phyloP scores from a whole-genome alignment of 257 asterid species.

The Striga asiatica region DNA sequence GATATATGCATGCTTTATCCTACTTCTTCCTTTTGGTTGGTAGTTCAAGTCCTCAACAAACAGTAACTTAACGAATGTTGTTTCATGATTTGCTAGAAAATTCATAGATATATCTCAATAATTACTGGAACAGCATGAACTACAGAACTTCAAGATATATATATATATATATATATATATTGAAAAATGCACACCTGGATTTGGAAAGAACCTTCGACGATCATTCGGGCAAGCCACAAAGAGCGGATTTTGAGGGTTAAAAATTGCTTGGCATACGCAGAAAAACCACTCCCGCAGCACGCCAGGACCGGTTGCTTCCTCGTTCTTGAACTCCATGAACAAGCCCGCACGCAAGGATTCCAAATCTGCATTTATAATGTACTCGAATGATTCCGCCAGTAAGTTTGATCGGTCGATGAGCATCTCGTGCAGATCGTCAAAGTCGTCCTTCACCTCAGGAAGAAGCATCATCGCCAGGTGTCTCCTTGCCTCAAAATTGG shows the following conservation, averaged over 20 bases:
- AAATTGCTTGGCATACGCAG: slow-evolving; percentile 81
- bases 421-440: slow-evolving; percentile 85
- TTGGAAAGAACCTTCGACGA: slow-evolving; percentile 89
- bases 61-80: neutral
- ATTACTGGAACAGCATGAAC: slow-evolving; percentile 6
- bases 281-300: slow-evolving; percentile 95
- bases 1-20: neutral
- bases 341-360: slow-evolving; percentile 68
- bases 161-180: neutral
- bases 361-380: slow-evolving; percentile 53
- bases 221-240: slow-evolving; percentile 90
- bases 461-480: slow-evolving; percentile 73
- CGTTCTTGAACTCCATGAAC: slow-evolving; percentile 92
- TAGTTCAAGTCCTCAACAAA: slow-evolving; percentile 8
- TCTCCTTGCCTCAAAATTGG: slow-evolving; percentile 73
- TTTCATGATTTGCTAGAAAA: neutral
- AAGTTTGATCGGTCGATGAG: slow-evolving; percentile 82
- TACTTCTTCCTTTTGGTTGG: neutral
- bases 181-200: slow-evolving; percentile 53
- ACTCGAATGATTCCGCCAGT: slow-evolving; percentile 73
- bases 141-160: slow-evolving; percentile 3
- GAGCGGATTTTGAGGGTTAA: slow-evolving; percentile 87
- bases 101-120: neutral
- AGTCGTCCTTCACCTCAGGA: slow-evolving; percentile 81
- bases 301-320: slow-evolving; percentile 99